Conservation (phyloP, 805 yeast species). For the Lipomyces anomalus region DNA sequence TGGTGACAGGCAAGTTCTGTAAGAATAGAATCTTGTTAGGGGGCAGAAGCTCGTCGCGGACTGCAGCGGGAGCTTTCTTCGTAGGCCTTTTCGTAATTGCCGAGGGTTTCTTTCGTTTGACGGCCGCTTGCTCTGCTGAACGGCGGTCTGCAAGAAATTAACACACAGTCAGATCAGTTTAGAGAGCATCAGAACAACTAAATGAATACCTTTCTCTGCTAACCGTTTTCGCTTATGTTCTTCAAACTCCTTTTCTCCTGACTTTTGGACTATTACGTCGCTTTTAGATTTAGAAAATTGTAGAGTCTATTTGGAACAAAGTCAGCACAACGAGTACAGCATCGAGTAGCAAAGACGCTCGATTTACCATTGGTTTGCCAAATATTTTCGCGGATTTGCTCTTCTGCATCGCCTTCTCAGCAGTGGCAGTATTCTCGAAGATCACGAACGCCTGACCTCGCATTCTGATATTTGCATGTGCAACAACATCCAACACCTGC, state of each 20-base stretch:
- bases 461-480: constrained; percentile 57
- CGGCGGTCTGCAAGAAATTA: constrained; percentile 5
- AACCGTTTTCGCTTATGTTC: constrained; percentile 23
- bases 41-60: constrained; percentile 38
- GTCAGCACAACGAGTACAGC: not conserved
- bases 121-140: constrained; percentile 17
- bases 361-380: constrained; percentile 42
- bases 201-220: constrained; percentile 20
- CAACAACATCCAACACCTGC: constrained; percentile 45
- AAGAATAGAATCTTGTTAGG: constrained; percentile 67
- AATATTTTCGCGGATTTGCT: constrained; percentile 35
- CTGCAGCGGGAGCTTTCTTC: constrained; percentile 17
- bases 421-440: constrained; percentile 40
- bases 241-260: constrained; percentile 26
- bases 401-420: constrained; percentile 43
- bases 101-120: constrained; percentile 19
- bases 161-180: no score
- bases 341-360: not conserved
- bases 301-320: constrained; percentile 28
- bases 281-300: constrained; percentile 42
- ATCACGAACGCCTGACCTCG: constrained; percentile 82
- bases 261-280: constrained; percentile 34
- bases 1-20: constrained; percentile 52
- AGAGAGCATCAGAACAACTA: no score
- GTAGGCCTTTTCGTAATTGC: constrained; percentile 19